Base-by-base conservation (phyloP, 352 stramenopile species). In the Elongisporangium senticosum region DNA sequence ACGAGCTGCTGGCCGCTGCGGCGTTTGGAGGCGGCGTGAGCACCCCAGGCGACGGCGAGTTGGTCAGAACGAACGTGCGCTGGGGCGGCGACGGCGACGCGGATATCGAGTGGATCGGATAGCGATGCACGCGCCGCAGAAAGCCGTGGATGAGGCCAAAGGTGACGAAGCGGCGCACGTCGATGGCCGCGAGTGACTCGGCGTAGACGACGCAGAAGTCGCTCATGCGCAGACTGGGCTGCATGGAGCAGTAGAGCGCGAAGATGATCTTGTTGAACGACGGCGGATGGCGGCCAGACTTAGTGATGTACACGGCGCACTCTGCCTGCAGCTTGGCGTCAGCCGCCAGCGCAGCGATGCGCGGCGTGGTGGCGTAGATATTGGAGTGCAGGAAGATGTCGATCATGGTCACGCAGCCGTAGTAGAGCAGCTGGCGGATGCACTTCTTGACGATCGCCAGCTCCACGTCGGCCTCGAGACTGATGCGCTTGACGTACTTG, bases 351-450 rank as follows among this genome's bases (percentile, higher is more conserved):
- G 57, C 50, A 13, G 76, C 63, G 49, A 95, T 91, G 54, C 77
- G 74, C 20, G 70, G 67, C 4, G 83, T 91, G 10, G 76, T 87
- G 7, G 77, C 74, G 67, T 96, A 97, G 50, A 95, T 92, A 67
- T 97, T 97, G 10, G 83, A 90, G 70, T 96, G 84, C 49, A 95
- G 65, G 58, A 97, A 97, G 61, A 97, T 95, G 61, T 97, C 89
- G 51, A 95, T 92, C 64, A 97, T 79, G 15, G 79, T 82, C 56
- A 96, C 86, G 61, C 86, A 96, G 56, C 81, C 82, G 55, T 94
- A 96, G 74, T 96, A 96, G 20, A 96, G 63, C 59, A 96, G 68
- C 66, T 94, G 86, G 0, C 78, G 84, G 26, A 96, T 60, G 60
- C 85, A 95, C 40, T 90, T 90, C 66, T 95, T 97, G 17, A 96